Evolutionary conservation across 2,329 filamentous ascomycete genomes (phyloP).

Genomic region (Clonostachys rosea): DNA sequence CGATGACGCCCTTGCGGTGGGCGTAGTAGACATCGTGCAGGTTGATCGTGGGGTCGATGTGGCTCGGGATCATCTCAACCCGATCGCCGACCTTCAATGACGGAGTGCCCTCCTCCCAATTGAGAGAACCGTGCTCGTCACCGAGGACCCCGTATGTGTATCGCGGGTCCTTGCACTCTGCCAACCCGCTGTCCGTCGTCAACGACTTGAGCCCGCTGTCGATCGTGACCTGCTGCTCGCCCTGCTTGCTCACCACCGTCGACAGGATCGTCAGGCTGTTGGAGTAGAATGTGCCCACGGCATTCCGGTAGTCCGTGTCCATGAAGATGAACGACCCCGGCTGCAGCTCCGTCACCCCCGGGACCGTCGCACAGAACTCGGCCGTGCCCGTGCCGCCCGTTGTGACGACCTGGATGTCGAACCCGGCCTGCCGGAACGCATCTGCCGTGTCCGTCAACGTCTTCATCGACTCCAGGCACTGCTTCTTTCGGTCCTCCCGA

Average conservation of each 20-base stretch:
- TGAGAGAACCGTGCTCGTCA: slow-evolving; percentile 42
- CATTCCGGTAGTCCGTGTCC: slow-evolving; percentile 51
- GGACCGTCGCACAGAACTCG: slow-evolving; percentile 44
- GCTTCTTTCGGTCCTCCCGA: slow-evolving; percentile 27
- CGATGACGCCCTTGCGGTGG: slow-evolving; percentile 37
- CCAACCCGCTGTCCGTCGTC: slow-evolving; percentile 41
- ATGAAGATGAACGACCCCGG: slow-evolving; percentile 52
- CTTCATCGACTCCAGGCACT: slow-evolving; percentile 39
- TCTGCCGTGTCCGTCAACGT: slow-evolving; percentile 36
- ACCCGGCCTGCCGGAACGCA: slow-evolving; percentile 30
- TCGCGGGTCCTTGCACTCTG: slow-evolving; percentile 36
- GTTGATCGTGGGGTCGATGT: slow-evolving; percentile 50
- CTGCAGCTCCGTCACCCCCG: slow-evolving; percentile 47
- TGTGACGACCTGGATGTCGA: slow-evolving; percentile 42
- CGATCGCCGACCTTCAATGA: slow-evolving; percentile 35
- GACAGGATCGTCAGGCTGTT: slow-evolving; percentile 43
- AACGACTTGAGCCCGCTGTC: slow-evolving; percentile 44
- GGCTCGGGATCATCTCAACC: slow-evolving; percentile 47
- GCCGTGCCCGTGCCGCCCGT: slow-evolving; percentile 47
- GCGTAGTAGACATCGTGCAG: slow-evolving; percentile 46
- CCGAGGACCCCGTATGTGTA: slow-evolving; percentile 38
- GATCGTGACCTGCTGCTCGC: slow-evolving; percentile 35
- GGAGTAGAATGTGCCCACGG: slow-evolving; percentile 39
- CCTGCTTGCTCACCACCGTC: slow-evolving; percentile 43
- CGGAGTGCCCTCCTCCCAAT: slow-evolving; percentile 33